A percentile compares a stretch with the other conserved stretches of the same genome.
Conservation (phyloP, 2,329 filamentous ascomycete species). For the Fusarium torreyae region DNA sequence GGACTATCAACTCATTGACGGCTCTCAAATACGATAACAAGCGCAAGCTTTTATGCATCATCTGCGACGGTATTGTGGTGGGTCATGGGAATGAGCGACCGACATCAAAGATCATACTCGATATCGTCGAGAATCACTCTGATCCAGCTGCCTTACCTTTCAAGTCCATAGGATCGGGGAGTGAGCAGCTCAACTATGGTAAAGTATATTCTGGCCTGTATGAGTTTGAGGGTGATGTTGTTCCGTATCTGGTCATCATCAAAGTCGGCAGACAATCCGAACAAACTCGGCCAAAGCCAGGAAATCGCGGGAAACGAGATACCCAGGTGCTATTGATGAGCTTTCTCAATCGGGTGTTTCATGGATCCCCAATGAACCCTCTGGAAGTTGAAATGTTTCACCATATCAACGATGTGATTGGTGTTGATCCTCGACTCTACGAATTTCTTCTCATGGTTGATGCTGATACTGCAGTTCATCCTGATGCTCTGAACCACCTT, state of each 20-base stretch:
- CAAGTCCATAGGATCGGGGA: conserved; percentile 90
- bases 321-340: conserved; percentile 96
- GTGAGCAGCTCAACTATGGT: conserved; percentile 95
- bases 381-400: conserved; percentile 99
- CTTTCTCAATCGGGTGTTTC: conserved; percentile 98
- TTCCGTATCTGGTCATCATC: conserved; percentile 95
- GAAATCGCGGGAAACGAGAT: conserved; percentile 98
- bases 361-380: conserved; percentile 93
- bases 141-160: conserved; percentile 95
- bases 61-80: conserved; percentile 97
- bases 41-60: conserved; percentile 94
- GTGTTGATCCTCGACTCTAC: conserved; percentile 96
- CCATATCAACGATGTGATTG: conserved; percentile 99
- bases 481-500: conserved; percentile 92
- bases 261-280: conserved; percentile 99
- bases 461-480: conserved; percentile 93
- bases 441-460: conserved; percentile 98
- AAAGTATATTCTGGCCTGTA: conserved; percentile 99
- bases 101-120: conserved; percentile 96
- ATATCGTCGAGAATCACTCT: conserved; percentile 96
- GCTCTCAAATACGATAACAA: conserved; percentile 98
- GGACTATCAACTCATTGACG: conserved; percentile 94
- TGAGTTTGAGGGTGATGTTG: conserved; percentile 97
- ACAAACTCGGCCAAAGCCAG: conserved; percentile 90
- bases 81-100: conserved; percentile 96